Percentiles rank a stretch among this genome's conserved stretches.
Evolutionary conservation across 2,329 filamentous ascomycete species (phyloP).

Genomic region (Botrytis galanthina): DNA sequence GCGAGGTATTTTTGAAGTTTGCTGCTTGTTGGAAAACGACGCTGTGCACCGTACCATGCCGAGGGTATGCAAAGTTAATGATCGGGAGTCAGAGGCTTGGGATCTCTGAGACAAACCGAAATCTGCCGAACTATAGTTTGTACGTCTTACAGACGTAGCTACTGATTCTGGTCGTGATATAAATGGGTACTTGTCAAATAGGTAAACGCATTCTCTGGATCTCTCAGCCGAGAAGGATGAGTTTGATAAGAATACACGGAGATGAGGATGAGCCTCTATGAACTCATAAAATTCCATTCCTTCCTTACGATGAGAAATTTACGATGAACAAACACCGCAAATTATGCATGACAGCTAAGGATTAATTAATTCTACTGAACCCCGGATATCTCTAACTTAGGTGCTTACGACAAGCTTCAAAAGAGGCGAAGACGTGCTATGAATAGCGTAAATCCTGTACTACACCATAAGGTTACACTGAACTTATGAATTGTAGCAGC

Average conservation of each 20-base stretch:
- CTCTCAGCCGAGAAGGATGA: background rate
- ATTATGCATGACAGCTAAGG: background rate
- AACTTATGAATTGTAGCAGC: background rate
- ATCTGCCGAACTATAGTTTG: background rate
- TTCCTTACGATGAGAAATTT: background rate
- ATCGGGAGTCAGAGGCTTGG: background rate
- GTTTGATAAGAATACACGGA: background rate
- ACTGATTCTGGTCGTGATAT: background rate
- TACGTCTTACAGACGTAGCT: background rate
- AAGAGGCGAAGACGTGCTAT: conserved; percentile 9
- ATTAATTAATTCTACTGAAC: background rate
- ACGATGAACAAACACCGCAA: background rate
- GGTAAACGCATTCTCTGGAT: background rate
- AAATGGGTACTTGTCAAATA: background rate
- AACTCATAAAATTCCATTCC: background rate
- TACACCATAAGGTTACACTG: background rate
- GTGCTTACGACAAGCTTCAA: background rate
- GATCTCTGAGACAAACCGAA: background rate
- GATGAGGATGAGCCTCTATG: background rate
- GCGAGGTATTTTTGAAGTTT: background rate
- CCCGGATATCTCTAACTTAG: background rate
- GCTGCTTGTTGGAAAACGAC: background rate
- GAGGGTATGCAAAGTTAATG: background rate
- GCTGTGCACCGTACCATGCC: background rate
- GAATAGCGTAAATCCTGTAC: conserved; percentile 3